Base-by-base conservation (phyloP, 495 filamentous ascomycete species). In the Trichoderma virens region DNA sequence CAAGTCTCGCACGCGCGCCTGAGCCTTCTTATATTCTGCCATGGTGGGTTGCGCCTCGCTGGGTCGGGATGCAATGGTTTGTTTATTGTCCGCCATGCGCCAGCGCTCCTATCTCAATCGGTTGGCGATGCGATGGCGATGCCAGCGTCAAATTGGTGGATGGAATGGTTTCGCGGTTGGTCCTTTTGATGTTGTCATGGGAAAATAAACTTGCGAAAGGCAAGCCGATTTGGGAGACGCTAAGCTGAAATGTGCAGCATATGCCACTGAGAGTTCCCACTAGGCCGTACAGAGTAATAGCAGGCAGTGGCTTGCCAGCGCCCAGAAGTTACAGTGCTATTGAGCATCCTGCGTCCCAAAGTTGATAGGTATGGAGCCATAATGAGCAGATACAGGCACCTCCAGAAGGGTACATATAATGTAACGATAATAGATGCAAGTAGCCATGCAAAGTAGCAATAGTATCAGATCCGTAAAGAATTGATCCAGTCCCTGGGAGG, bases 1-100 rank as follows among this genome's bases (percentile, higher is more conserved):
- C 47, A 84, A 74, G 35, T 80, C 79, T 64, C 79, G 80, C 5
- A 84, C 75, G 43, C 77, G 75, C 60, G 75, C 72, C 6, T 80
- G 72, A 61, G 80, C 75, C 62, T 81, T 81, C 60, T 82, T 79
- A 66, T 84, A 84, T 56, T 87, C 86, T 6, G 85, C 72, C 84
- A 87, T 87, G 38, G 28, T 70, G 60, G 61, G 62, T 23, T 25
- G 64, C 18, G 41, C 23, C 43, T 35, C 34, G 47, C 28, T 65
- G 27, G 13, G 9, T 28, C 60, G 43, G n/a, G 65, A 59, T 63
- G 65, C 8, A 30, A 14, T 28, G 3, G 61, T 23, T 28, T 61
- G 32, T 8, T 45, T 62, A 13, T 56, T 56, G 11, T 56, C 51
- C 23, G 51, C 51, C 51, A 56, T 56, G 51, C 51, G 51, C 23